Percentiles rank a stretch among this genome's conserved stretches.
phyloP scores from a whole-genome alignment of 1,139 yeast genomes.

The Dujonia santamariae region DNA sequence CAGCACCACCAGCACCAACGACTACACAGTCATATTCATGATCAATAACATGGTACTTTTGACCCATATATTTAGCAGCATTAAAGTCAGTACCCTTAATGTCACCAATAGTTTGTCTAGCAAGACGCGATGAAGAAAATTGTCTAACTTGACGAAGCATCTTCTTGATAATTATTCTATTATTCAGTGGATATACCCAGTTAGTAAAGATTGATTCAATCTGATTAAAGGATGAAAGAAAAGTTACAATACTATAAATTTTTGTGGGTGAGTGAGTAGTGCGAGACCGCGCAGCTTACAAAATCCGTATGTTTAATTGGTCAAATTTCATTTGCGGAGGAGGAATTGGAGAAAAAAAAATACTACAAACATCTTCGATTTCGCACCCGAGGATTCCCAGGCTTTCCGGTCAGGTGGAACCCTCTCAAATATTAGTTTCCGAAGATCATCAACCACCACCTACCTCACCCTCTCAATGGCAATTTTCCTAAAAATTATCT shows the following conservation, averaged over 20 bases:
- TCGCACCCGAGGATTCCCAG: too few relatives aligned
- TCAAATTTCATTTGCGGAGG: not conserved
- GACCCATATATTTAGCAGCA: slow-evolving; percentile 54
- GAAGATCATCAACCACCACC: too few relatives aligned
- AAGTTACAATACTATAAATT: not conserved
- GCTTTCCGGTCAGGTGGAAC: too few relatives aligned
- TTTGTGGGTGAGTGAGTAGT: not conserved
- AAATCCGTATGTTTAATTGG: not conserved
- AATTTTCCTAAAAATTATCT: too few relatives aligned
- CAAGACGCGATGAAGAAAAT: slow-evolving; percentile 29
- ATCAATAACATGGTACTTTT: slow-evolving; percentile 87
- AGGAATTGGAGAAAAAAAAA: not conserved
- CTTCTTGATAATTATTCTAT: too few relatives aligned
- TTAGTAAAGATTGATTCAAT: not conserved
- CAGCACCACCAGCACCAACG: slow-evolving; percentile 99
- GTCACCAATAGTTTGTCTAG: slow-evolving; percentile 40
- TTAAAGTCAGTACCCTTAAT: slow-evolving; percentile 50
- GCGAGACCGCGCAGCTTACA: not conserved
- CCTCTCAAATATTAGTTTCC: too few relatives aligned
- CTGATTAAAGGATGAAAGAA: not conserved
- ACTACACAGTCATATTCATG: slow-evolving; percentile 98
- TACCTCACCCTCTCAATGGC: too few relatives aligned
- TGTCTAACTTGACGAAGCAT: slow-evolving; percentile 10
- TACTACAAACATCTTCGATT: too few relatives aligned
- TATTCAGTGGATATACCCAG: too few relatives aligned